A percentile compares a stretch with the other conserved stretches of the same genome.
These are phyloP conservation scores for Aspergillus cavernicola DNA, from an alignment of 495 filamentous ascomycete genomes.

Conservation along the genomic window DNA sequence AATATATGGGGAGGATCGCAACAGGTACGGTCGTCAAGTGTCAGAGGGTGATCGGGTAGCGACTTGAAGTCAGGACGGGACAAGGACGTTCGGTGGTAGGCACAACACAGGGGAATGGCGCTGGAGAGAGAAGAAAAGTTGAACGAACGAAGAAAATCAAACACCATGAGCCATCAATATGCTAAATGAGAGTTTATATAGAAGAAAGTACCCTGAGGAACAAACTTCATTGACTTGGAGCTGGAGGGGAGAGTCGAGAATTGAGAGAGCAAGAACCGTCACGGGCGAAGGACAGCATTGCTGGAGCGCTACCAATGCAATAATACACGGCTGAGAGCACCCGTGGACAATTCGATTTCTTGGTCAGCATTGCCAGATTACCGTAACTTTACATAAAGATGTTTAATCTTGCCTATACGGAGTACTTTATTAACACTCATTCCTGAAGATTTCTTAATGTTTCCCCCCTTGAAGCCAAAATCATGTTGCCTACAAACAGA, in stretches of 20 bases:
- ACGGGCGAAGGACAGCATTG: conserved; percentile 13
- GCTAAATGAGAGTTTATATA: conserved; percentile 15
- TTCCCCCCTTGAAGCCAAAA: background rate
- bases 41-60: background rate
- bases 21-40: background rate
- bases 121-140: conserved; percentile 6
- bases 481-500: too few species aligned
- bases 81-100: background rate
- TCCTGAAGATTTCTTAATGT: conserved; percentile 8
- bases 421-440: too few species aligned
- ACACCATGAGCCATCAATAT: conserved; percentile 24
- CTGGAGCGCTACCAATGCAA: conserved; percentile 8
- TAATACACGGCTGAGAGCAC: too few species aligned
- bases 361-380: conserved; percentile 4
- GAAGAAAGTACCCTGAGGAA: conserved; percentile 6
- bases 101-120: conserved; percentile 11
- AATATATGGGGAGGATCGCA: background rate
- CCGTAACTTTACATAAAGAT: conserved; percentile 4
- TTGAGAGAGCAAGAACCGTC: conserved; percentile 10
- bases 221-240: conserved; percentile 9
- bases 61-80: background rate
- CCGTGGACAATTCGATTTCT: background rate
- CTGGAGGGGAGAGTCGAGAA: conserved; percentile 16
- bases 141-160: conserved; percentile 18
- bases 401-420: too few species aligned